Percentiles rank a stretch among this genome's conserved stretches.
Evolutionary conservation across 2,329 filamentous ascomycete species (phyloP).

Genomic region (Uncinocarpus reesii): DNA sequence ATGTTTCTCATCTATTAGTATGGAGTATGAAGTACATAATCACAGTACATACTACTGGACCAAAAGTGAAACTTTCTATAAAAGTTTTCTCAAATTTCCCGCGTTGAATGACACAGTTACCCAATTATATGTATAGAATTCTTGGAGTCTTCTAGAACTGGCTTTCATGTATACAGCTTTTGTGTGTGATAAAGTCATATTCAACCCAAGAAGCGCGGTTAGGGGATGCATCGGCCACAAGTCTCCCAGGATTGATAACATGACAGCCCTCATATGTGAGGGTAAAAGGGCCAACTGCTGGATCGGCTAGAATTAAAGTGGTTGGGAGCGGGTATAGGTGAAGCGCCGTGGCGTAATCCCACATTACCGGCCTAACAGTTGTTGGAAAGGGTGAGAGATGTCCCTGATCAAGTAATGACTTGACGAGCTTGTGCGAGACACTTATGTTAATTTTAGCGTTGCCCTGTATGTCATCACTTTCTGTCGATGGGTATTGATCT

Average conservation of each 20-base stretch:
- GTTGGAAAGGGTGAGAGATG: constrained; percentile 79
- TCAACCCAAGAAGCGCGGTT: constrained; percentile 75
- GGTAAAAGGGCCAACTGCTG: constrained; percentile 69
- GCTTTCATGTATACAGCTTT: constrained; percentile 1
- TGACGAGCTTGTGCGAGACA: constrained; percentile 67
- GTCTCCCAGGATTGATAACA: constrained; percentile 79
- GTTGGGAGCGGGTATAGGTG: constrained; percentile 84
- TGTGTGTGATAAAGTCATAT: constrained; percentile 56
- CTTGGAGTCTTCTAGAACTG: background rate
- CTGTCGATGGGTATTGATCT: background rate
- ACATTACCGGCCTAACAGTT: constrained; percentile 69
- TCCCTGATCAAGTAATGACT: constrained; percentile 84
- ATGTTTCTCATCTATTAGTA: too few species aligned
- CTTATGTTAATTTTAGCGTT: constrained; percentile 21
- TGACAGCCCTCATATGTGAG: constrained; percentile 91
- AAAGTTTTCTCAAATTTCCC: too few species aligned
- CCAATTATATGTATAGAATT: too few species aligned
- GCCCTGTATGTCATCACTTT: background rate
- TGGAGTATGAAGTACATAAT: too few species aligned
- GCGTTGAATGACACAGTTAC: too few species aligned
- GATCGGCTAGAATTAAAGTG: constrained; percentile 70
- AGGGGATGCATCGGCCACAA: constrained; percentile 60
- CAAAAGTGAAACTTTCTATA: too few species aligned
- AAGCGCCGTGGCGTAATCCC: constrained; percentile 70
- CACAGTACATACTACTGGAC: too few species aligned